These are phyloP conservation scores for Moniliella sp. DNA, from an alignment of 1,284 basidiomycete species.

Conservation along the genomic window DNA sequence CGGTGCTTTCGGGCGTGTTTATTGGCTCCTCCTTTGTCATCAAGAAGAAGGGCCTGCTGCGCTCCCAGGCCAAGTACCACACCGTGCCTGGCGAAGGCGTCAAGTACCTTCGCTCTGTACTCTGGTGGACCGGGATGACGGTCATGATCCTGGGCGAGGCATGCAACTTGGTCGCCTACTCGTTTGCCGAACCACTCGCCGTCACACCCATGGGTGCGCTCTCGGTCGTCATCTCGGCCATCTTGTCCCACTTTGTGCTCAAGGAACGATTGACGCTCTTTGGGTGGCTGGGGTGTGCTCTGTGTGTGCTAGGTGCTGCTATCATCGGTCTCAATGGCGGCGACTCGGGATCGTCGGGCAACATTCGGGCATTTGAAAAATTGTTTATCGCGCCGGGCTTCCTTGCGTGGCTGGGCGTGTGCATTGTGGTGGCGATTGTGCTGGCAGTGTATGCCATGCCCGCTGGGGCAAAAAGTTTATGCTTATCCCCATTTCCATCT, in stretches of 20 bases:
- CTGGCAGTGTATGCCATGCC: background rate
- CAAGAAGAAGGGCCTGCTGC: conserved; percentile 54
- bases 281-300: conserved; percentile 47
- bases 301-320: conserved; percentile 67
- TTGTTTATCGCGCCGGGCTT: conserved; percentile 73
- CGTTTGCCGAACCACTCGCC: conserved; percentile 67
- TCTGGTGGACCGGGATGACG: conserved; percentile 33
- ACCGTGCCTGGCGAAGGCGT: conserved; percentile 67
- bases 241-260: conserved; percentile 74
- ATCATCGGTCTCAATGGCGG: conserved; percentile 52
- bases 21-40: conserved; percentile 73
- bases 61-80: conserved; percentile 36
- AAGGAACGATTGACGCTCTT: conserved; percentile 52
- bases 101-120: conserved; percentile 47
- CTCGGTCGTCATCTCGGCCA: conserved; percentile 82
- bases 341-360: conserved; percentile 52
- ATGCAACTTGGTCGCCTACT: conserved; percentile 45
- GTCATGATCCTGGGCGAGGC: conserved; percentile 13
- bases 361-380: conserved; percentile 56
- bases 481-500: conserved; percentile 58
- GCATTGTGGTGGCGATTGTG: conserved; percentile 6
- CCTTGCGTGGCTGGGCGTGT: conserved; percentile 47
- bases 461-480: conserved; percentile 59
- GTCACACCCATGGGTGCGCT: conserved; percentile 90
- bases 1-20: conserved; percentile 59